Evolutionary conservation across 768 basidiomycete species (phyloP).

Genomic region (Porphyrellus cyaneotinctus): DNA sequence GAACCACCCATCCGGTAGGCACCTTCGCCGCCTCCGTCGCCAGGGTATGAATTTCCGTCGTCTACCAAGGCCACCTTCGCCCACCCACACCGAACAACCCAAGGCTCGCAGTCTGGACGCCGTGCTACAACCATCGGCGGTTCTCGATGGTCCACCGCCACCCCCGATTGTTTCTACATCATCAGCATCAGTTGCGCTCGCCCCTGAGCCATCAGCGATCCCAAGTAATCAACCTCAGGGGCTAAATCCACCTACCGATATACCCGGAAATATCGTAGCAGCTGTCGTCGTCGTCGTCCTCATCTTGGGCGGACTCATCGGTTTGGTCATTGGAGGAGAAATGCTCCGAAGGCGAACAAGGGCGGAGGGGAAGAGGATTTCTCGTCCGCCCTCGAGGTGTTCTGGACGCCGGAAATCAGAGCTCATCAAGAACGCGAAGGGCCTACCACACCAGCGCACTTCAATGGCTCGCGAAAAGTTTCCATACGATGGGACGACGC

Average conservation of each 20-base stretch:
- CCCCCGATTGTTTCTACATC: constrained; percentile 1
- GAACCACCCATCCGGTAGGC: constrained; percentile 4
- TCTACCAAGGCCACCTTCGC: neutral
- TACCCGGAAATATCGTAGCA: constrained; percentile 21
- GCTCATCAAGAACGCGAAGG: neutral
- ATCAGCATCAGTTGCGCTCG: constrained; percentile 4
- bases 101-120: constrained; percentile 7
- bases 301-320: constrained; percentile 26
- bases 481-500: constrained; percentile 13
- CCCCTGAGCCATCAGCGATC: constrained; percentile 4
- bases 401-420: constrained; percentile 7
- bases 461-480: constrained; percentile 2
- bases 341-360: constrained; percentile 20
- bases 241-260: constrained; percentile 1
- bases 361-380: neutral
- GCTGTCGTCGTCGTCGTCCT: constrained; percentile 23
- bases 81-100: neutral
- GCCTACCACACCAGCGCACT: neutral
- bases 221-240: constrained; percentile 4
- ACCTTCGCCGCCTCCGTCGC: constrained; percentile 15
- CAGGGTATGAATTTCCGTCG: constrained; percentile 7
- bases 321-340: constrained; percentile 26
- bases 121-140: constrained; percentile 7
- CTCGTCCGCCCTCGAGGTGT: neutral
- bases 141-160: constrained; percentile 1